These are phyloP conservation scores for Skeletonema marinoi DNA, from an alignment of 108 stramenopile species.

Conservation along the genomic window DNA sequence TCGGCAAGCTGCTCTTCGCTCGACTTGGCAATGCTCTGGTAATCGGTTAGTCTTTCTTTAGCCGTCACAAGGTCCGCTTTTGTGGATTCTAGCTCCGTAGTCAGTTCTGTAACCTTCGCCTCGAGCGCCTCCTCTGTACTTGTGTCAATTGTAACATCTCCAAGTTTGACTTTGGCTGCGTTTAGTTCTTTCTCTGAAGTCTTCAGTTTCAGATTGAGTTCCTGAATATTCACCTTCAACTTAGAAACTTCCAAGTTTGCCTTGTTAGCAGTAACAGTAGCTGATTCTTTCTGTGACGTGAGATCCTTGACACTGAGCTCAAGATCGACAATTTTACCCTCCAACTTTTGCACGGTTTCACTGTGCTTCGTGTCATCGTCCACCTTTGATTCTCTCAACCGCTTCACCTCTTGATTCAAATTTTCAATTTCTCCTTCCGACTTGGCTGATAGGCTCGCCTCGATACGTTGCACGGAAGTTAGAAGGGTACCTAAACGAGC, in stretches of 20 bases:
- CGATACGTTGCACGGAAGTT: conserved; percentile 79
- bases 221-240: conserved; percentile 53
- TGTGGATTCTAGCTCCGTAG: conserved; percentile 60
- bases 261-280: conserved; percentile 34
- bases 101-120: conserved; percentile 54
- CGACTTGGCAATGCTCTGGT: conserved; percentile 70
- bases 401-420: conserved; percentile 52
- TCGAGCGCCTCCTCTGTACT: conserved; percentile 55
- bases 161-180: conserved; percentile 46
- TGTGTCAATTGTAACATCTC: conserved; percentile 49
- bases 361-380: conserved; percentile 44
- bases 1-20: conserved; percentile 69
- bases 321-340: conserved; percentile 54
- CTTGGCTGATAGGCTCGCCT: conserved; percentile 71
- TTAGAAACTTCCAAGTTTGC: conserved; percentile 39
- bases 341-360: conserved; percentile 50
- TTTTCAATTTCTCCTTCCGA: conserved; percentile 58
- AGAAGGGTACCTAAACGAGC: conserved; percentile 70
- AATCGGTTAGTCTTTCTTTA: conserved; percentile 55
- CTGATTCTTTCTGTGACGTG: conserved; percentile 53
- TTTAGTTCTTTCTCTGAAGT: conserved; percentile 52
- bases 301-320: conserved; percentile 44
- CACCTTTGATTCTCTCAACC: conserved; percentile 39
- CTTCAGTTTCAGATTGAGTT: conserved; percentile 46
- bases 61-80: conserved; percentile 60